These are phyloP conservation scores for Lentinula detonsa DNA, from an alignment of 768 basidiomycete genomes.

Conservation along the genomic window DNA sequence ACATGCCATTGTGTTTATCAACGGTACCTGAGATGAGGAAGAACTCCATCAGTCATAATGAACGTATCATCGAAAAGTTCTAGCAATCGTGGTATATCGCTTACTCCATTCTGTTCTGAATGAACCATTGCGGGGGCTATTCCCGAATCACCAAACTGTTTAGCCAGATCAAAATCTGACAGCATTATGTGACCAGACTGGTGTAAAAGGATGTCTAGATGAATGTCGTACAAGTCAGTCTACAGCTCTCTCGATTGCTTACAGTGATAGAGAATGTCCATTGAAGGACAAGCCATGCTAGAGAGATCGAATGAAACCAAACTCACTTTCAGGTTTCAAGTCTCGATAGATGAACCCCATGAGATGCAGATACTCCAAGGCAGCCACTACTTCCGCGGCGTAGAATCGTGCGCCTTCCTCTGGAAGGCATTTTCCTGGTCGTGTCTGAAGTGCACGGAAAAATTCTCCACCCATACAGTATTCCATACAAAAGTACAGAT, in stretches of 20 bases:
- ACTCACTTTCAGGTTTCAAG: conserved; percentile 98
- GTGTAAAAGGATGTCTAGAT: conserved; percentile 89
- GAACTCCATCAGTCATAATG: background rate
- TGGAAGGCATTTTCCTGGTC: conserved; percentile 93
- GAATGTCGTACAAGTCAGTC: background rate
- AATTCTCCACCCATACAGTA: conserved; percentile 99
- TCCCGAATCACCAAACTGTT: conserved; percentile 84
- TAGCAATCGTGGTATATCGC: conserved; percentile 20
- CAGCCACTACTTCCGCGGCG: conserved; percentile 96
- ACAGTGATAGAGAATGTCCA: background rate
- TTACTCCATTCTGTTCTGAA: conserved; percentile 84
- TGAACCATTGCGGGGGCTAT: conserved; percentile 86
- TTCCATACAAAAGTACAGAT: conserved; percentile 98
- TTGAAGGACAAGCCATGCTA: background rate
- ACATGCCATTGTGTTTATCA: conserved; percentile 96
- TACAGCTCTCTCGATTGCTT: background rate
- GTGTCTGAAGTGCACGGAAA: conserved; percentile 93
- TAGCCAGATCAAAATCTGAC: conserved; percentile 98
- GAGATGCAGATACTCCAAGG: conserved; percentile 96
- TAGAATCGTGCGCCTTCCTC: conserved; percentile 97
- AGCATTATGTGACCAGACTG: conserved; percentile 99
- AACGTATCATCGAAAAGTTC: conserved; percentile 3
- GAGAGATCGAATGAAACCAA: background rate
- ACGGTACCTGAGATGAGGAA: conserved; percentile 53
- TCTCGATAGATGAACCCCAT: conserved; percentile 99